These are phyloP conservation scores for Suillus hirtellus DNA, from an alignment of 768 basidiomycete species.

Conservation along the genomic window DNA sequence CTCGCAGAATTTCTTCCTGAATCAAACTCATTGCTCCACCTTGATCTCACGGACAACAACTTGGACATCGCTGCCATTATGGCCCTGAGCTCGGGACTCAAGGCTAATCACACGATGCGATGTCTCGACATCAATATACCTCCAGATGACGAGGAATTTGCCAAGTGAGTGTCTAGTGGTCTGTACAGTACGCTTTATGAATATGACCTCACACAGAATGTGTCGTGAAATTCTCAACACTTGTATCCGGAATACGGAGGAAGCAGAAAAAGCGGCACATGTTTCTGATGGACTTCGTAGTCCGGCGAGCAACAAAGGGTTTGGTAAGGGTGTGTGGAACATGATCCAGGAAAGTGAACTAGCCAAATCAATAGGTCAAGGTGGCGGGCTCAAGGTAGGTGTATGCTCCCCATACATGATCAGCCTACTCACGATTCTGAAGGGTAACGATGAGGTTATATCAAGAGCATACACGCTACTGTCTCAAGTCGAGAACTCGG, in stretches of 20 bases:
- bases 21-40: slow-evolving; percentile 80
- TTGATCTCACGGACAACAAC: slow-evolving; percentile 83
- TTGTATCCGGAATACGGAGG: slow-evolving; percentile 93
- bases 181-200: background rate
- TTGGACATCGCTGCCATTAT: slow-evolving; percentile 91
- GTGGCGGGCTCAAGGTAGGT: slow-evolving; percentile 51
- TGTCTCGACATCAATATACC: slow-evolving; percentile 95
- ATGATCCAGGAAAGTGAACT: slow-evolving; percentile 87
- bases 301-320: slow-evolving; percentile 48
- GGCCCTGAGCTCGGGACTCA: slow-evolving; percentile 85
- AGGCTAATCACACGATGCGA: slow-evolving; percentile 81
- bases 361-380: slow-evolving; percentile 64
- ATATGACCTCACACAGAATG: slow-evolving; percentile 49
- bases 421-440: background rate
- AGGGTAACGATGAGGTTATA: slow-evolving; percentile 8
- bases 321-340: slow-evolving; percentile 74
- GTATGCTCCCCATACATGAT: slow-evolving; percentile 32
- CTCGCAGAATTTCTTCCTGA: slow-evolving; percentile 97
- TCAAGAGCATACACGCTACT: slow-evolving; percentile 45
- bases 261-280: slow-evolving; percentile 53
- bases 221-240: slow-evolving; percentile 87
- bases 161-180: slow-evolving; percentile 39
- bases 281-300: slow-evolving; percentile 23
- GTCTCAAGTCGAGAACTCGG: slow-evolving; percentile 38
- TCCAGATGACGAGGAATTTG: slow-evolving; percentile 78